Percentiles rank a stretch among this genome's conserved stretches.
These are phyloP conservation scores for Lantana camara DNA, from an alignment of 257 asterid species.

Conservation along the genomic window DNA sequence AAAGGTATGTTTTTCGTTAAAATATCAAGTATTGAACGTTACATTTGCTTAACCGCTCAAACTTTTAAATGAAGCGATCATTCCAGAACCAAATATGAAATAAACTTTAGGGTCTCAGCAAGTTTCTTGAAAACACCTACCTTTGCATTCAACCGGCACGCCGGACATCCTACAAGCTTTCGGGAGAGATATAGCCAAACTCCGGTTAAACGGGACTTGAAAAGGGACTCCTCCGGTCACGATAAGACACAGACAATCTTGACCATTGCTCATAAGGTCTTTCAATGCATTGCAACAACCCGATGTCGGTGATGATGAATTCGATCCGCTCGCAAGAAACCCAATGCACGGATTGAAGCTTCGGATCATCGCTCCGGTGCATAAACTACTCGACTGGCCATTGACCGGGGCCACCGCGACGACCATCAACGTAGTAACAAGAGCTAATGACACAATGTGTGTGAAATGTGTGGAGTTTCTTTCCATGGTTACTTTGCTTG, in stretches of 20 bases:
- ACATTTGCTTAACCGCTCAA: no score
- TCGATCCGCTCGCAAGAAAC: slow-evolving; percentile 49
- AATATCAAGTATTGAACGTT: no score
- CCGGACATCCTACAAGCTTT: slow-evolving; percentile 68
- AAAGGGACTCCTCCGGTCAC: slow-evolving; percentile 51
- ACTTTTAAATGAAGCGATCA: no score
- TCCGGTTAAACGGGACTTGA: slow-evolving; percentile 56
- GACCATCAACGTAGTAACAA: slow-evolving; percentile 20
- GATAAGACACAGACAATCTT: slow-evolving; percentile 52
- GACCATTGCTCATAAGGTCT: slow-evolving; percentile 48
- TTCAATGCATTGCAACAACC: slow-evolving; percentile 58
- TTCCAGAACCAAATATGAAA: no score
- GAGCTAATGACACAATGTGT: background rate
- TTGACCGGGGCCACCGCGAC: slow-evolving; percentile 21
- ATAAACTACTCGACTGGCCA: slow-evolving; percentile 37
- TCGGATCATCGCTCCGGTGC: slow-evolving; percentile 70
- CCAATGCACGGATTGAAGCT: slow-evolving; percentile 66
- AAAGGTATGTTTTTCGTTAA: no score
- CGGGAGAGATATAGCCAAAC: slow-evolving; percentile 64
- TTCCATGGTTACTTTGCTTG: slow-evolving; percentile 27
- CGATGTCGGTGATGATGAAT: slow-evolving; percentile 49
- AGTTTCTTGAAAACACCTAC: slow-evolving; percentile 23
- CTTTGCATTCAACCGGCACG: slow-evolving; percentile 73
- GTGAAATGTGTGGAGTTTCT: background rate
- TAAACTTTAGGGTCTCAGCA: no score